Base-by-base conservation (phyloP, 2,329 filamentous ascomycete genomes). In the Aspergillus neotritici region DNA sequence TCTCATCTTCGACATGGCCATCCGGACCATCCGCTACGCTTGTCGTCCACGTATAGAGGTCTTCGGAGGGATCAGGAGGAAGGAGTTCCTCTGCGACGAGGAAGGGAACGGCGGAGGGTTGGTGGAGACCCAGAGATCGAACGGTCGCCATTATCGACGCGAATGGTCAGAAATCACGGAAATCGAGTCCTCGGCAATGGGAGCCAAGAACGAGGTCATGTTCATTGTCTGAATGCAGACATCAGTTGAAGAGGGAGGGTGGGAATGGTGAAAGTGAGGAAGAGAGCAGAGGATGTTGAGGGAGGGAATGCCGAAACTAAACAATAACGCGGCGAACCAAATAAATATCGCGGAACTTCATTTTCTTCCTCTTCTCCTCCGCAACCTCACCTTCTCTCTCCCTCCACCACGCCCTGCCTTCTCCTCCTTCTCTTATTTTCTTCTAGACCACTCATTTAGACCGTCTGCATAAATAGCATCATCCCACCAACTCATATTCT, bases 111-210 rank as follows among this genome's bases (percentile, higher is more conserved):
- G 85, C 89, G 48, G 86, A 80, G 48, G 94, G 90, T 70, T 86
- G 83, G 73, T 97, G 91, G 61, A 95, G 76, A 66, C 93, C 93
- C 60, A 96, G 79, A 52, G 91, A 96, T 67, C 82, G 86, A 69
- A 96, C 81, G 63, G 86, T 83, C 56, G 91, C 91, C 94, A 98
- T 98, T 59, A 56, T 67, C 53, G 51, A 50, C 31, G 54, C 48
- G 49, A 53, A 50, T 46, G 28, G 52, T 53, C 41, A 45, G 46
- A 42, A 43, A 44, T 49, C 51, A 49, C 42, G 37, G 46, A 49
- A 42, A 25, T 25, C 21, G 47, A 49, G 49, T 31, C 34, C 51
- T 51, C 50, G 53, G 53, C 57, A 53, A 45, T 45, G 35, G 34
- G 47, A 51, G 53, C 55, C 53, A 52, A 50, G 36, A 40, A 42